Percentiles rank a stretch among this genome's conserved stretches.
phyloP scores from a whole-genome alignment of 768 basidiomycete genomes.

The Kwoniella dendrophila region DNA sequence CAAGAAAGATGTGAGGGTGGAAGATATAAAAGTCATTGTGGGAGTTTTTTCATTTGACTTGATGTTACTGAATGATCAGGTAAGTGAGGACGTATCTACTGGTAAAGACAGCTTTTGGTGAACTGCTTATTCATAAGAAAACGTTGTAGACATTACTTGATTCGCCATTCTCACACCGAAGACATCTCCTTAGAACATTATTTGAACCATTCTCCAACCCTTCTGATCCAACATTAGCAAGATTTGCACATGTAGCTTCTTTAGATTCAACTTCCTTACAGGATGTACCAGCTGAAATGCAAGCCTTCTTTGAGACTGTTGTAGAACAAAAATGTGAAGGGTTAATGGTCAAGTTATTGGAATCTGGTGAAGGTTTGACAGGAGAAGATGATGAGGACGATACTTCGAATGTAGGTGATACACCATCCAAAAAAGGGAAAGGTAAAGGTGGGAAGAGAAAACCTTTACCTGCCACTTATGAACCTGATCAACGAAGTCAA shows the following conservation, averaged over 20 bases:
- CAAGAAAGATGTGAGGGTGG: conserved; percentile 75
- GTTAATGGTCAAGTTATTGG: conserved; percentile 90
- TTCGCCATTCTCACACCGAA: conserved; percentile 70
- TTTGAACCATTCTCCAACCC: conserved; percentile 63
- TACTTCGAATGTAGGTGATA: conserved; percentile 36
- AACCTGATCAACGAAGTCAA: conserved; percentile 81
- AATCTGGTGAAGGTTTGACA: conserved; percentile 57
- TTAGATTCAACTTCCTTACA: conserved; percentile 62
- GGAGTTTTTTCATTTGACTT: conserved; percentile 87
- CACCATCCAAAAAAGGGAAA: conserved; percentile 27
- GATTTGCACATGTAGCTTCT: conserved; percentile 73
- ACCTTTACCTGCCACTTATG: conserved; percentile 80
- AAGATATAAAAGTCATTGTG: conserved; percentile 74
- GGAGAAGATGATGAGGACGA: conserved; percentile 54
- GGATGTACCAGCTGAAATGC: conserved; percentile 63
- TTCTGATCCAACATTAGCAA: conserved; percentile 61
- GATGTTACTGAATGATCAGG: conserved; percentile 80
- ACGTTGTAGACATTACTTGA: conserved; percentile 68
- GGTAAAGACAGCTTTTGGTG: too few relatives aligned
- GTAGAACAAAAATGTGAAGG: conserved; percentile 81
- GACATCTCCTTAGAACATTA: conserved; percentile 65
- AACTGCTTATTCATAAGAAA: too few relatives aligned
- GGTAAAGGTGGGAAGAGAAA: conserved; percentile 62
- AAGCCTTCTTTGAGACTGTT: conserved; percentile 75
- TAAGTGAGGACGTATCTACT: too few relatives aligned